phyloP scores from a whole-genome alignment of 805 yeast genomes.

The Lachancea kluyveri region DNA sequence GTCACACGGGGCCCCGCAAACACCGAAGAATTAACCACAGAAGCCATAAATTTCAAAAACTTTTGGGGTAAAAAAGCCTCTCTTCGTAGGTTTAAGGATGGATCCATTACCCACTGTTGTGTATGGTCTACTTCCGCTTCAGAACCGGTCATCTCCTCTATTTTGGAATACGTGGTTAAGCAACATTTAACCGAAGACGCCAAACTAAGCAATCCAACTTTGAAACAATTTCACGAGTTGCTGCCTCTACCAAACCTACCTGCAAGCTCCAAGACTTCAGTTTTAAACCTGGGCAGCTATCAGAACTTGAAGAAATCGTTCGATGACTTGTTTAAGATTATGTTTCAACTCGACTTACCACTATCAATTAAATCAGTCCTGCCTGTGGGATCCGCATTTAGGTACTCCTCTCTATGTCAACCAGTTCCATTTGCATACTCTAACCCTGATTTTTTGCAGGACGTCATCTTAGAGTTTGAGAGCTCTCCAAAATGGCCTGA shows the following conservation, averaged over 20 bases:
- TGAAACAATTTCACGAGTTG: constrained; percentile 41
- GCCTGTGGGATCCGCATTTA: constrained; percentile 68
- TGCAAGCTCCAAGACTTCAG: constrained; percentile 48
- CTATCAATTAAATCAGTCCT: constrained; percentile 61
- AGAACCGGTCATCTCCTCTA: constrained; percentile 59
- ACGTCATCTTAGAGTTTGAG: constrained; percentile 81
- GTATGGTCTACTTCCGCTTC: constrained; percentile 62
- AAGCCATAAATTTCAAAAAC: constrained; percentile 58
- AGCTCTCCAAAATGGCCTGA: constrained; percentile 94
- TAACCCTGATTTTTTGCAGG: constrained; percentile 74
- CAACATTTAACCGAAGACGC: constrained; percentile 50
- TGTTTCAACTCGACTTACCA: constrained; percentile 56
- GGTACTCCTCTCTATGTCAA: constrained; percentile 67
- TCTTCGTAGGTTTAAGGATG: constrained; percentile 88
- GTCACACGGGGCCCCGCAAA: constrained; percentile 83
- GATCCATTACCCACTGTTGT: constrained; percentile 83
- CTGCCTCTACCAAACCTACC: constrained; percentile 59
- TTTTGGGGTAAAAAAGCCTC: constrained; percentile 91
- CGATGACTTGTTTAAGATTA: constrained; percentile 48
- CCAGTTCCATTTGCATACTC: constrained; percentile 80
- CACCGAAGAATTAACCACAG: constrained; percentile 45
- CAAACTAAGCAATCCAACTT: constrained; percentile 27
- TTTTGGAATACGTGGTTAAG: constrained; percentile 56
- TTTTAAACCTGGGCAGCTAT: constrained; percentile 37
- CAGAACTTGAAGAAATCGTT: constrained; percentile 44